Evolutionary conservation across 2,329 filamentous ascomycete genomes (phyloP), one percentile per base, ranked within the genome.

Genomic region (Sporothrix luriei): DNA sequence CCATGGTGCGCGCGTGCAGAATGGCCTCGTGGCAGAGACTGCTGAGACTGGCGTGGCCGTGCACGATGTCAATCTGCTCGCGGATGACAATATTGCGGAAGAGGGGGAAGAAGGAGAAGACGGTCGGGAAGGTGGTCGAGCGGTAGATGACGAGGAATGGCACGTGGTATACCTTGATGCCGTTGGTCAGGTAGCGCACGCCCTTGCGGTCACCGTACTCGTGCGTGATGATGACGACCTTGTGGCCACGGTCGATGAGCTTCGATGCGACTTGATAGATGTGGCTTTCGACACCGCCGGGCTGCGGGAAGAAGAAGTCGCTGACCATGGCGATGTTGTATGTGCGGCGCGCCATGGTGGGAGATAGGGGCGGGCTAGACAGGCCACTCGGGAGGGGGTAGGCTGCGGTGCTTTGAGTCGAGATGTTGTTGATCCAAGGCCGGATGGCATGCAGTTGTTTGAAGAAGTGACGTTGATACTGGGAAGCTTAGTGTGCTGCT

Each of bases 221-320:
- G 80, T 99, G 95, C 0, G 95, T 99, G 77, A 99, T 95, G 77
- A 99, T 91, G 73, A 99, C 92, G 75, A 99, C 94, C 82, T 97
- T 97, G 84, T 99, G 95, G 52, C 95, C 95, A 52, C 95, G 92
- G 79, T 99, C 94, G 74, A 98, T 93, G 74, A 99, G 88, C 85
- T 98, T 99, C 70, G 91, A 92, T 43, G 94, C 95, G 52, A 99
- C 85, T 80, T 99, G 95, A 82, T 99, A 99, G 76, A 99, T 98
- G 81, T 99, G 95, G 80, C 93, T 97, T 82, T 99, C 95, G 74
- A 99, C 89, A 75, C 95, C 95, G 77, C 95, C 94, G 67, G 95
- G 94, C 77, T 98, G 94, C 16, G 95, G 95, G 78, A 96, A 99
- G 89, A 99, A 99, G 86, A 97, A 97, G 84, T 99, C 95, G 86